Percentiles rank a stretch among this genome's conserved stretches.
Evolutionary conservation across 257 asterid species (phyloP).

Genomic region (Coffea eugenioides): DNA sequence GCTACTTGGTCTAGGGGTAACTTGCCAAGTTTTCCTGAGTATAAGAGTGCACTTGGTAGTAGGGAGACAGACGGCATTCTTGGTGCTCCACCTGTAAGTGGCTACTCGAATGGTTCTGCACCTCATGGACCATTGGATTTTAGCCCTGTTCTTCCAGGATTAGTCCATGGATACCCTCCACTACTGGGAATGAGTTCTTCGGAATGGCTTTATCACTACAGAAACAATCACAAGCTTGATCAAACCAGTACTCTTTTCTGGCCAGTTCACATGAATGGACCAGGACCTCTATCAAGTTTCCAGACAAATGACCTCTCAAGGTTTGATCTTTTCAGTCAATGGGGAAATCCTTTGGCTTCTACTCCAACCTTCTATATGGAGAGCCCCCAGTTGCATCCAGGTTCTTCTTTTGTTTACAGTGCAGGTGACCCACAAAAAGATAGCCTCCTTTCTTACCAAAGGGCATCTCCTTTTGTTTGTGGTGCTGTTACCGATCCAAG

Average conservation of each 20-base stretch:
- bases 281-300: constrained; percentile 33
- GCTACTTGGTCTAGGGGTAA: constrained; percentile 50
- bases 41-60: constrained; percentile 23
- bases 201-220: constrained; percentile 88
- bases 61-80: constrained; percentile 63
- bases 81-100: constrained; percentile 61
- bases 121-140: constrained; percentile 34
- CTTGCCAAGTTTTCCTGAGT: constrained; percentile 28
- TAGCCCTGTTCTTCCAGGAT: constrained; percentile 38
- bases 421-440: constrained; percentile 42
- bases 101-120: constrained; percentile 32
- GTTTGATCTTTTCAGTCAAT: constrained; percentile 57
- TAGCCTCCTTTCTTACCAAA: constrained; percentile 48
- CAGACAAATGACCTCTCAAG: constrained; percentile 39
- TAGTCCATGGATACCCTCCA: constrained; percentile 59
- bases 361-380: constrained; percentile 50
- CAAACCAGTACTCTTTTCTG: constrained; percentile 34
- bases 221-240: constrained; percentile 59
- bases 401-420: constrained; percentile 38
- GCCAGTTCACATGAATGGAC: constrained; percentile 39
- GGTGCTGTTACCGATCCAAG: constrained; percentile 48
- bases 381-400: constrained; percentile 39
- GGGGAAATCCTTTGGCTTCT: constrained; percentile 66
- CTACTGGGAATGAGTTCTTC: constrained; percentile 80
- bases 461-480: constrained; percentile 49